phyloP scores from a whole-genome alignment of 176 grass and related monocot genomes.

The Puccinellia tenuiflora region DNA sequence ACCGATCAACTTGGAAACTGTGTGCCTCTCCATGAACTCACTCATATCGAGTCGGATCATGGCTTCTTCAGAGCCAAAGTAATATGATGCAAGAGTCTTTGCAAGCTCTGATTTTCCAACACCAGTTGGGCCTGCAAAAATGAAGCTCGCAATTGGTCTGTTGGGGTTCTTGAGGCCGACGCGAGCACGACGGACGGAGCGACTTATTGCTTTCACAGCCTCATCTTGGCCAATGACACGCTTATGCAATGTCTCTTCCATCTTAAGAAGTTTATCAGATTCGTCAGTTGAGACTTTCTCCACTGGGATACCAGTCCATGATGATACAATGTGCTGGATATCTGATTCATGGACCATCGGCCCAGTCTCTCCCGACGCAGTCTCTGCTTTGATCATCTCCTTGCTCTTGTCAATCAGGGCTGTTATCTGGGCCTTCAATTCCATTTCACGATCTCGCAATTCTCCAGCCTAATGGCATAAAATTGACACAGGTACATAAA shows the following conservation, averaged over 20 bases:
- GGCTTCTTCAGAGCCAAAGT: constrained; percentile 85
- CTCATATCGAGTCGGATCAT: constrained; percentile 99
- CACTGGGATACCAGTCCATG: constrained; percentile 92
- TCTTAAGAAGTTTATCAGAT: constrained; percentile 83
- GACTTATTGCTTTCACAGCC: constrained; percentile 85
- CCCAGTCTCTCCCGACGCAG: constrained; percentile 51
- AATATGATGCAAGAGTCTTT: constrained; percentile 72
- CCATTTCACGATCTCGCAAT: constrained; percentile 77
- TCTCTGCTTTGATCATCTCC: constrained; percentile 78
- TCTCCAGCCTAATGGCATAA: constrained; percentile 60
- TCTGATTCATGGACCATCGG: constrained; percentile 78
- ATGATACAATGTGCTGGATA: constrained; percentile 90
- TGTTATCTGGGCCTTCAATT: constrained; percentile 71
- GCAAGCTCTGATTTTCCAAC: constrained; percentile 97
- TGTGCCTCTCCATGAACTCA: constrained; percentile 93
- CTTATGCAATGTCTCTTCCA: constrained; percentile 83
- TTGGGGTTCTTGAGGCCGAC: constrained; percentile 89
- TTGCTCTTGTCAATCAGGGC: constrained; percentile 76
- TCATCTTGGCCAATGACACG: constrained; percentile 93
- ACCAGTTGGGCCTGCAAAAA: constrained; percentile 88
- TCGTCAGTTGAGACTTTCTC: constrained; percentile 86
- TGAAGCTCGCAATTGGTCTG: constrained; percentile 87
- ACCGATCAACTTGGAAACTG: constrained; percentile 84
- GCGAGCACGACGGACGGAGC: constrained; percentile 77
- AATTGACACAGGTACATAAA: background rate